Base-by-base conservation (phyloP, 1,139 yeast species). In the Zygoascus hellenicus region DNA sequence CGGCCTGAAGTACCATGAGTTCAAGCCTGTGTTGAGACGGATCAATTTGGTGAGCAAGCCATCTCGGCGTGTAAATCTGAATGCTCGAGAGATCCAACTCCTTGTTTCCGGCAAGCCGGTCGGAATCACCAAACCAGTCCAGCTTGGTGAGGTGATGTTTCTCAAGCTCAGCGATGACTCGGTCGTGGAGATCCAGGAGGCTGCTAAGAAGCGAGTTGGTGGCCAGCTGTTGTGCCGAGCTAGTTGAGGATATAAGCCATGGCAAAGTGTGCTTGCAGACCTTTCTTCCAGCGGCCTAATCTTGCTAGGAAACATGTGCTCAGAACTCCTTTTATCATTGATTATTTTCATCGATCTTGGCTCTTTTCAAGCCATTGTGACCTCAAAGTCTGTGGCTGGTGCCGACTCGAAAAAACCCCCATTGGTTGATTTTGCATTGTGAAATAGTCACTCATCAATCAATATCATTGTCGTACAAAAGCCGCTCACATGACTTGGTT, bases 131-230 rank as follows among this genome's bases (percentile, higher is more conserved):
- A 77, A 79, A 58, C 95, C 97, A 0, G 70, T 88, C 48, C 89
- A 84, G 61, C 94, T 96, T 1, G 96, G 97, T 28, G 99, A 92
- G 66, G 76, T 87, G 52, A 78, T 90, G 56, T 80, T 92, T 58
- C 76, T 92, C 35, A 72, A 75, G 51, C 63, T 70, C 2, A 66
- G 66, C 29, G 71, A 70, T 47, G 74, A 75, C 5, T 69, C 72
- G n/a, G 78, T 86, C 43, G 72, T 83, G 42, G 72, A 86, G 57
- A 89, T 87, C 48, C 88, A 85, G 58, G 96, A 90, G 58, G 97
- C 97, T 38, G 86, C 94, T 28, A 76, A 78, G 55, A 81, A 77
- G 63, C 78, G 81, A 50, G 62, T 81, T 42, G 79, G 77, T 35
- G 97, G 96, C 38, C 83, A 84, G 69, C 81, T 88, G 19, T 73